A percentile compares a stretch with the other conserved stretches of the same genome.
Evolutionary conservation across 1,284 basidiomycete species (phyloP).

Genomic region (Ganoderma sp.): DNA sequence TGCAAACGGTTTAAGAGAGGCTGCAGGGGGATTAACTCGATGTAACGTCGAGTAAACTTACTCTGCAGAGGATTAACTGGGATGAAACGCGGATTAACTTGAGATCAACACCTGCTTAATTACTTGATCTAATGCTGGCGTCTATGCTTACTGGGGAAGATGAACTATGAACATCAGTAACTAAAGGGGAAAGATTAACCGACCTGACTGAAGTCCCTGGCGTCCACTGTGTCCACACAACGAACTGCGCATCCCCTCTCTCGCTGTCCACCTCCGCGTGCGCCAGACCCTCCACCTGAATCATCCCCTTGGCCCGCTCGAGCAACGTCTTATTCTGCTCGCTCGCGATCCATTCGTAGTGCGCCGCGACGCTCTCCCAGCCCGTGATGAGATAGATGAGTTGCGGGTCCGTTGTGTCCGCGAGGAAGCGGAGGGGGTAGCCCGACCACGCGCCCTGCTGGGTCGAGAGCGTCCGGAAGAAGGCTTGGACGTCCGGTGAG

Average conservation of each 20-base stretch:
- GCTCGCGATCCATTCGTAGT: conserved; percentile 51
- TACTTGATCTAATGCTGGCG: no score
- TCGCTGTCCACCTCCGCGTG: conserved; percentile 46
- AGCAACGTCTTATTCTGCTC: conserved; percentile 49
- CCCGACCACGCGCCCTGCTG: conserved; percentile 49
- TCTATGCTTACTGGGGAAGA: no score
- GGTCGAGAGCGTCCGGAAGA: conserved; percentile 36
- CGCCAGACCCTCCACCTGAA: conserved; percentile 45
- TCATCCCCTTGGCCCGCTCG: conserved; percentile 37
- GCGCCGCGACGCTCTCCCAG: conserved; percentile 49
- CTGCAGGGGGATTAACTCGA: no score
- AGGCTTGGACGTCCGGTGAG: conserved; percentile 26
- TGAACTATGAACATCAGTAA: no score
- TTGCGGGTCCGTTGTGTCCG: conserved; percentile 32
- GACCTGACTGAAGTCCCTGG: no score
- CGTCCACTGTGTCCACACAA: conserved; percentile 20
- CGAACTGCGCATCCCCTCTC: conserved; percentile 12
- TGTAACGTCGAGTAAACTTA: no score
- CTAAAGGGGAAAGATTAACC: no score
- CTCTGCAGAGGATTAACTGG: no score
- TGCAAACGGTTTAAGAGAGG: no score
- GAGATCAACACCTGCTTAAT: no score
- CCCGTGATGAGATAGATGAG: conserved; percentile 50
- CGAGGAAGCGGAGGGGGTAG: conserved; percentile 48
- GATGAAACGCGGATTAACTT: no score